Conservation (phyloP, 768 basidiomycete species). For the Neoboletus magnificus region DNA sequence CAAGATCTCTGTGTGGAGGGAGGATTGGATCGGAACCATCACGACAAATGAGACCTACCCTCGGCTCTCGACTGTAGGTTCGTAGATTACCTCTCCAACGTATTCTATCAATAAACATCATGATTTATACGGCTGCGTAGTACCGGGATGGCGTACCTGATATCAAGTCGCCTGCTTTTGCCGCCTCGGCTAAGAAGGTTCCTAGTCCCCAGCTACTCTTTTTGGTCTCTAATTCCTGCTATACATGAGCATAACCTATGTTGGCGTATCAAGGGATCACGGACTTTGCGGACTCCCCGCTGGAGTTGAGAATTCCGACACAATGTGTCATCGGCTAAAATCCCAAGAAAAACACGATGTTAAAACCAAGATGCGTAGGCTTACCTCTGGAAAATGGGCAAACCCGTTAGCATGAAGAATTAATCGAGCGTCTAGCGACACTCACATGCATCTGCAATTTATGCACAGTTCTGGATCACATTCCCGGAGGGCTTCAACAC, state of each 20-base stretch:
- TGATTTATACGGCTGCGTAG: neutral
- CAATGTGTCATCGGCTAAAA: slow-evolving; percentile 27
- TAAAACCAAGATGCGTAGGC: neutral
- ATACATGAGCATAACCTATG: slow-evolving; percentile 3
- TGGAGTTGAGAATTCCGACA: slow-evolving; percentile 55
- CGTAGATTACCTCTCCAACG: slow-evolving; percentile 56
- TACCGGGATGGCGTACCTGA: slow-evolving; percentile 29
- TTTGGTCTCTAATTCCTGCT: slow-evolving; percentile 42
- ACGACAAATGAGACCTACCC: slow-evolving; percentile 37
- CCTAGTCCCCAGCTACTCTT: slow-evolving; percentile 52
- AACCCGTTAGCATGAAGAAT: neutral
- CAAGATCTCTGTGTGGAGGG: slow-evolving; percentile 36
- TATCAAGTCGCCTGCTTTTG: slow-evolving; percentile 45
- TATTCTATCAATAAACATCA: slow-evolving; percentile 47
- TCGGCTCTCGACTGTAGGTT: slow-evolving; percentile 47
- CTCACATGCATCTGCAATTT: slow-evolving; percentile 49
- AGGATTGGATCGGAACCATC: neutral
- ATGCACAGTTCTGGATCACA: slow-evolving; percentile 67
- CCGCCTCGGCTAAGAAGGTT: slow-evolving; percentile 47
- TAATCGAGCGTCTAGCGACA: neutral
- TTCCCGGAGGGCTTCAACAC: slow-evolving; percentile 48
- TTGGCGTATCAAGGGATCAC: neutral
- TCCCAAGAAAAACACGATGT: neutral
- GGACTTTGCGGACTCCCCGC: slow-evolving; percentile 42
- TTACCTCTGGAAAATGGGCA: slow-evolving; percentile 23